Conservation (phyloP, 805 yeast genomes). For the Dipodascus albidus region DNA sequence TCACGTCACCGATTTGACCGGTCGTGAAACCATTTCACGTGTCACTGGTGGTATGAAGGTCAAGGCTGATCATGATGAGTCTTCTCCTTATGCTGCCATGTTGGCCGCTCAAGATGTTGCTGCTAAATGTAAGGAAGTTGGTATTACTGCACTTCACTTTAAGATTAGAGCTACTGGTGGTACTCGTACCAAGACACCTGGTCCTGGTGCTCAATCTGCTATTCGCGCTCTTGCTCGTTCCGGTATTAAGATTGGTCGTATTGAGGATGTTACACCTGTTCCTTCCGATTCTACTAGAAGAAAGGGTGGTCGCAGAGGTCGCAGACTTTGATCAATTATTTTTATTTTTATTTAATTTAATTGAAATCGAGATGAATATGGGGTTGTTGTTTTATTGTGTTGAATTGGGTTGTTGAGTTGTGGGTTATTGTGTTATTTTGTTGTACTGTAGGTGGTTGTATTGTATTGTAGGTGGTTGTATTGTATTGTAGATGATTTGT, state of each 20-base stretch:
- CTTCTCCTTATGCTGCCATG: constrained; percentile 99
- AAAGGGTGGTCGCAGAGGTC: constrained; percentile 99
- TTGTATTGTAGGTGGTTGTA: too few relatives aligned
- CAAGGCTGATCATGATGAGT: constrained; percentile 99
- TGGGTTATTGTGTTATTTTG: too few relatives aligned
- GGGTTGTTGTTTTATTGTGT: neutral
- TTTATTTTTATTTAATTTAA: neutral
- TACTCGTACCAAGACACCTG: constrained; percentile 99
- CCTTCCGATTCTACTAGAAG: constrained; percentile 99
- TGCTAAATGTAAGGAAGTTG: constrained; percentile 97
- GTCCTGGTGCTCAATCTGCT: constrained; percentile 99
- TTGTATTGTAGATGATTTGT: too few relatives aligned
- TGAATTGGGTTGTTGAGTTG: neutral
- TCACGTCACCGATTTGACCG: constrained; percentile 98
- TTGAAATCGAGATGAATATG: neutral
- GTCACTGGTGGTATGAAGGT: constrained; percentile 99
- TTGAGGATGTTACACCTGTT: constrained; percentile 99
- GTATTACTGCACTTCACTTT: constrained; percentile 98
- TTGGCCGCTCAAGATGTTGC: constrained; percentile 99
- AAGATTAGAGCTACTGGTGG: constrained; percentile 99
- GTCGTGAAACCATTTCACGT: constrained; percentile 99
- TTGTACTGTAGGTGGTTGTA: too few relatives aligned
- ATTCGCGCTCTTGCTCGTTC: constrained; percentile 99
- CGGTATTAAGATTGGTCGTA: constrained; percentile 99
- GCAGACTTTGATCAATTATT: constrained; percentile 67